These are phyloP conservation scores for Acanthamoeba sp. DNA, from an alignment of 208 protist genomes.

Conservation along the genomic window DNA sequence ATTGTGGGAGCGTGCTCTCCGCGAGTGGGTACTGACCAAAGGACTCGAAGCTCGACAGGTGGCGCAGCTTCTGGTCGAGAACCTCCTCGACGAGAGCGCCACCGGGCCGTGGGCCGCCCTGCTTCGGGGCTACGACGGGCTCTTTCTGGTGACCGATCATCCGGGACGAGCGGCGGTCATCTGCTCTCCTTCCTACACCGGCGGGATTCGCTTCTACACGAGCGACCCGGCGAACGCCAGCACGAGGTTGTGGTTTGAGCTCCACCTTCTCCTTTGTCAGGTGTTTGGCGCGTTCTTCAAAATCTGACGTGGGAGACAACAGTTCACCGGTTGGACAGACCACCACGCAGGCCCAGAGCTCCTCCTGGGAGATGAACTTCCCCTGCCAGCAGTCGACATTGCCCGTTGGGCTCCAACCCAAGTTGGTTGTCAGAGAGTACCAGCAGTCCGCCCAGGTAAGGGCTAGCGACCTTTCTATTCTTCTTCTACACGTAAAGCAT, in stretches of 20 bases:
- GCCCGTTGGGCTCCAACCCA: not conserved
- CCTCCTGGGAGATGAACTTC: not conserved
- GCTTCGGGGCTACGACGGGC: not conserved
- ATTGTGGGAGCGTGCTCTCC: not conserved
- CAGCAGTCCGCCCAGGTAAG: not conserved
- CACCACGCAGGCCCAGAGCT: not conserved
- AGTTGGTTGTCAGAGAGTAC: not conserved
- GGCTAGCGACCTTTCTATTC: not conserved
- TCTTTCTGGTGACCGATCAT: constrained; percentile 57
- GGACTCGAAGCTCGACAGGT: not conserved
- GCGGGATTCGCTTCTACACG: constrained; percentile 35
- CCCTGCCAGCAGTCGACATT: not conserved
- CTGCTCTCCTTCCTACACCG: not conserved
- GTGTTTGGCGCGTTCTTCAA: too few relatives aligned
- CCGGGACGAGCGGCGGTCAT: not conserved
- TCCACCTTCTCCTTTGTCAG: too few relatives aligned
- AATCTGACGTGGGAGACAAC: too few relatives aligned
- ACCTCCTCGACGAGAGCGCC: not conserved
- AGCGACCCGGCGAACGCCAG: not conserved
- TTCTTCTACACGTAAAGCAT: not conserved
- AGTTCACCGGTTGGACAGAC: not conserved
- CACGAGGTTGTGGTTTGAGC: not conserved
- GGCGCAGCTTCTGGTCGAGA: not conserved
- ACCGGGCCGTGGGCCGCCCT: not conserved
- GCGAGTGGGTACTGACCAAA: not conserved